phyloP scores from a whole-genome alignment of 2,329 filamentous ascomycete species.

The Microsporum audouinii region DNA sequence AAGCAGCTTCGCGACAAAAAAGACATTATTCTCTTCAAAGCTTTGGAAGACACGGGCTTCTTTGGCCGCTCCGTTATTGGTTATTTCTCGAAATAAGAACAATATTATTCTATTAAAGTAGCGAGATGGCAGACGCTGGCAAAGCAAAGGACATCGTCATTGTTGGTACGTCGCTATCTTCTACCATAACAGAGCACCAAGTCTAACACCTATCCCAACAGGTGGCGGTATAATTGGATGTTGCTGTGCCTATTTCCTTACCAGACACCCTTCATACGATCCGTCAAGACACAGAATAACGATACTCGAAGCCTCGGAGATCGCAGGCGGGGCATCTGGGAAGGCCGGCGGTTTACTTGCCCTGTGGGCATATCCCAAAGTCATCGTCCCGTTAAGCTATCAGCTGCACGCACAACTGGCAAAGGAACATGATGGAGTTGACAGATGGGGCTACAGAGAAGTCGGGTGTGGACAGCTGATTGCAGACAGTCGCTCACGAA shows the following conservation, averaged over 20 bases:
- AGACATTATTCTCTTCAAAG: not conserved
- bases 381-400: conserved; percentile 77
- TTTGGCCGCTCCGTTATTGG: not conserved
- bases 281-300: conserved; percentile 65
- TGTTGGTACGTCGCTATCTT: conserved; percentile 23
- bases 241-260: conserved; percentile 83
- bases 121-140: not conserved
- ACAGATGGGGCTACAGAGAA: conserved; percentile 75
- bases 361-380: conserved; percentile 79
- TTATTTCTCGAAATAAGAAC: not conserved
- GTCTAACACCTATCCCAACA: conserved; percentile 24
- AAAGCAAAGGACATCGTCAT: conserved; percentile 31
- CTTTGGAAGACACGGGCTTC: not conserved
- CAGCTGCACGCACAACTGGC: conserved; percentile 71
- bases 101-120: not conserved
- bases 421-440: conserved; percentile 65
- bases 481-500: conserved; percentile 35
- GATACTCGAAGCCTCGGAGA: conserved; percentile 70
- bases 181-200: not conserved
- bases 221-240: conserved; percentile 89
- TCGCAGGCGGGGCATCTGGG: conserved; percentile 85
- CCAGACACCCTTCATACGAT: conserved; percentile 71
- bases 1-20: not conserved
- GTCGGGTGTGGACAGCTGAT: conserved; percentile 61
- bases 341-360: conserved; percentile 88